A percentile compares a stretch with the other conserved stretches of the same genome.
Evolutionary conservation across 176 grass and related monocot genomes (phyloP).

Genomic region (bread wheat (Triticum aestivum)): IWGSC_CS_RefSeq_v2.1 NC_057796.1:380904997-380905496

Average conservation of each 20-base stretch:
- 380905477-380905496: not conserved
- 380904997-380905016: not conserved
- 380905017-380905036: not conserved
- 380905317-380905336: slow-evolving; percentile 11
- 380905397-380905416: not conserved
- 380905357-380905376: not conserved
- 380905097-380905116: slow-evolving; percentile 19
- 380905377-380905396: not conserved
- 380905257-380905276: slow-evolving; percentile 42
- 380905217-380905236: slow-evolving; percentile 28
- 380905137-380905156: slow-evolving; percentile 45
- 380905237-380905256: slow-evolving; percentile 41
- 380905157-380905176: slow-evolving; percentile 32
- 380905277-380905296: slow-evolving; percentile 32
- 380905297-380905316: not conserved
- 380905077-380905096: not conserved
- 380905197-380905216: slow-evolving; percentile 29
- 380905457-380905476: not conserved
- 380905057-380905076: slow-evolving; percentile 44
- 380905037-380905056: slow-evolving; percentile 3
- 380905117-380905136: slow-evolving; percentile 44
- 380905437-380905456: slow-evolving; percentile 28
- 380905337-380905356: not conserved
- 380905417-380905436: not conserved
- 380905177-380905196: not conserved